These are phyloP conservation scores for Entomortierella lignicola DNA, from an alignment of 192 early-diverging fungal genomes.

Conservation along the genomic window DNA sequence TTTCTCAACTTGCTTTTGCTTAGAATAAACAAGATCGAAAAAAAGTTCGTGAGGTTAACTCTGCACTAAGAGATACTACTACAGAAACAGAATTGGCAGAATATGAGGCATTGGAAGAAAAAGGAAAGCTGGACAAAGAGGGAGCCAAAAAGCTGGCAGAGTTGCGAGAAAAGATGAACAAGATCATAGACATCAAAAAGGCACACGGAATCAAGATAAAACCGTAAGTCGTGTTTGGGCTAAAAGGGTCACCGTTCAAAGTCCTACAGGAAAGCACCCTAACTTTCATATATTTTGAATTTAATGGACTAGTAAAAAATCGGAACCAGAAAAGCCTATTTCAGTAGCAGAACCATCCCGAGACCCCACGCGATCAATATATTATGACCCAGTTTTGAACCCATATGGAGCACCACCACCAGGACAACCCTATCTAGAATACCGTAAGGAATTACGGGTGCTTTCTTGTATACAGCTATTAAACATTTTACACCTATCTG, in stretches of 20 bases:
- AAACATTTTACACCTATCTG: too few relatives aligned
- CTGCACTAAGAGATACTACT: slow-evolving; percentile 38
- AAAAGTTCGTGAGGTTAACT: slow-evolving; percentile 43
- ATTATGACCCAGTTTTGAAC: slow-evolving; percentile 49
- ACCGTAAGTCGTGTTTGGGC: slow-evolving; percentile 8
- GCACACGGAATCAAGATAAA: slow-evolving; percentile 52
- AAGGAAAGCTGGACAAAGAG: slow-evolving; percentile 47
- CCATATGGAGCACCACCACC: slow-evolving; percentile 53
- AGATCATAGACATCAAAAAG: slow-evolving; percentile 47
- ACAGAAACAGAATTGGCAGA: slow-evolving; percentile 38
- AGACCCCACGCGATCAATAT: slow-evolving; percentile 48
- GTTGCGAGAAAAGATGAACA: slow-evolving; percentile 30
- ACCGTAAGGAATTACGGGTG: slow-evolving; percentile 52
- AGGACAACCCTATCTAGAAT: slow-evolving; percentile 46
- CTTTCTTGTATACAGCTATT: too few relatives aligned
- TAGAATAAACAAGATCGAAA: slow-evolving; percentile 53
- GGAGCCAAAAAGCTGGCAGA: slow-evolving; percentile 37
- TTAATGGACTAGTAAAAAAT: slow-evolving; percentile 26
- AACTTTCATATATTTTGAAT: neutral
- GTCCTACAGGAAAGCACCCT: neutral
- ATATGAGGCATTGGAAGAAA: slow-evolving; percentile 38
- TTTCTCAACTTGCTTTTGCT: neutral
- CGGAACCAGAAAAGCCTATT: slow-evolving; percentile 21
- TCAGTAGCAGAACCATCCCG: slow-evolving; percentile 29
- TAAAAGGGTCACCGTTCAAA: neutral